phyloP scores from a whole-genome alignment of 495 filamentous ascomycete genomes.

The Terfezia claveryi region DNA sequence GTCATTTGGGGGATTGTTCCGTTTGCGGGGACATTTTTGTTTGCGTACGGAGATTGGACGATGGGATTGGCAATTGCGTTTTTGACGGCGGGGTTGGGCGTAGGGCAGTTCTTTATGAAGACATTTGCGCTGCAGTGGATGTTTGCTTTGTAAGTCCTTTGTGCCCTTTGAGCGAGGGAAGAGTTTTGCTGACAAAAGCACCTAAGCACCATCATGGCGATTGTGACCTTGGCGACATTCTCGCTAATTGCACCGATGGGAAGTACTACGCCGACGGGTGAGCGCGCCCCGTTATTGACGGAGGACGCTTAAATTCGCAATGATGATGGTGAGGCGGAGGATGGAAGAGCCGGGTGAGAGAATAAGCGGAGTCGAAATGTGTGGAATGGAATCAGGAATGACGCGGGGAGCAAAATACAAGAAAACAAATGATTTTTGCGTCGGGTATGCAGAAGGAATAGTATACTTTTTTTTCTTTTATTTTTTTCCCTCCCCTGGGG shows the following conservation, averaged over 20 bases:
- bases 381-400: no score
- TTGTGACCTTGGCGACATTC: conserved; percentile 43
- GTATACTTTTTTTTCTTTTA: no score
- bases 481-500: no score
- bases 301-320: conserved; percentile 11
- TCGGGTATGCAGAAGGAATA: no score
- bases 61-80: conserved; percentile 59
- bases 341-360: no score
- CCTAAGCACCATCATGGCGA: conserved; percentile 37
- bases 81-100: conserved; percentile 49
- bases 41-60: conserved; percentile 54
- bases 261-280: conserved; percentile 24
- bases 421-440: no score
- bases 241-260: conserved; percentile 42
- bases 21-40: conserved; percentile 50
- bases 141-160: conserved; percentile 40
- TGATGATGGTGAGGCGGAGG: no score
- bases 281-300: conserved; percentile 25
- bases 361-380: no score
- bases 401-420: no score
- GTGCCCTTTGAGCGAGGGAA: not conserved
- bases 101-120: conserved; percentile 50
- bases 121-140: conserved; percentile 68
- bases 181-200: not conserved
- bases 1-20: conserved; percentile 63